These are phyloP conservation scores for Geranium brycei DNA, from an alignment of 345 rosid species.

Conservation along the genomic window DNA sequence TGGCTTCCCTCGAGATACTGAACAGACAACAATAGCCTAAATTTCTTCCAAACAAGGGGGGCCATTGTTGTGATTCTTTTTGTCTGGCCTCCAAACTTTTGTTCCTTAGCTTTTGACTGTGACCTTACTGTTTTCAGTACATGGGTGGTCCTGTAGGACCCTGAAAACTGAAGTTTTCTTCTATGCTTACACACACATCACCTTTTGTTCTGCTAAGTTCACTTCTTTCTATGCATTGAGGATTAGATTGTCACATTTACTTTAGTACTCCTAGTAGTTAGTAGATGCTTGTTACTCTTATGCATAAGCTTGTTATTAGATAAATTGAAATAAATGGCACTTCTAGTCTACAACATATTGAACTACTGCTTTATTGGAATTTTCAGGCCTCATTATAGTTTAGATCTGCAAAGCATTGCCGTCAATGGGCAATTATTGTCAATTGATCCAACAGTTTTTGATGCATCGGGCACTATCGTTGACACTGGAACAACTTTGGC, in stretches of 20 bases:
- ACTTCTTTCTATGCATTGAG: neutral
- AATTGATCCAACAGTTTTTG: constrained; percentile 54
- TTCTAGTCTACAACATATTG: constrained; percentile 2
- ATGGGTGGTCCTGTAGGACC: neutral
- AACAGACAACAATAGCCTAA: neutral
- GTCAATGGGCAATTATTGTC: constrained; percentile 58
- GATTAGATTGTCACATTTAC: too few species aligned
- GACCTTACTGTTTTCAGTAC: neutral
- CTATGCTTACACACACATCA: too few species aligned
- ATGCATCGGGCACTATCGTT: constrained; percentile 75
- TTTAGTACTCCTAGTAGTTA: too few species aligned
- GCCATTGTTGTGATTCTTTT: neutral
- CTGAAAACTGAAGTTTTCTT: too few species aligned
- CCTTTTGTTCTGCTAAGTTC: neutral
- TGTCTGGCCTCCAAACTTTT: neutral
- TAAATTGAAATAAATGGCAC: too few species aligned
- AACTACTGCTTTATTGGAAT: constrained; percentile 13
- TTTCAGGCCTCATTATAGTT: constrained; percentile 94
- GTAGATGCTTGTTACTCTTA: too few species aligned
- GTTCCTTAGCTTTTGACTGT: neutral
- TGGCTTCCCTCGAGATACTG: neutral
- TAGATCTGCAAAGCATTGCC: constrained; percentile 63
- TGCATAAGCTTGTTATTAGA: neutral
- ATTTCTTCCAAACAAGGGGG: neutral
- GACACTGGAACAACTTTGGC: constrained; percentile 99